phyloP scores from a whole-genome alignment of 345 rosid species.

The Eucalyptus fibrosa region DNA sequence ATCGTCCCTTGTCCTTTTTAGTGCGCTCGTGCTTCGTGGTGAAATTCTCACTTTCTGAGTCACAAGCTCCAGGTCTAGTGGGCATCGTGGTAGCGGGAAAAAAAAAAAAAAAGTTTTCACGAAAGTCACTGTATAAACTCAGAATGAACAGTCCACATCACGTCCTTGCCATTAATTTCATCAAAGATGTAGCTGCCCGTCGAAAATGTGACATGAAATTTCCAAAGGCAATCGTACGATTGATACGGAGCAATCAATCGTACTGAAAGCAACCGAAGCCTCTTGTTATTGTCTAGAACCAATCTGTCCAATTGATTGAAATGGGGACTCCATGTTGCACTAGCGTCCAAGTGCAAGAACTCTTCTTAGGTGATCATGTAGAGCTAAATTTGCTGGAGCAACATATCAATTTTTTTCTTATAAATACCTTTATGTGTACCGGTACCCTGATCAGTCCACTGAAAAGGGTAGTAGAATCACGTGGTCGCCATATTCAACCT shows the following conservation, averaged over 20 bases:
- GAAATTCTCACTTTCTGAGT: neutral
- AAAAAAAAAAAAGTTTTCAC: neutral
- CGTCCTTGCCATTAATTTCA: neutral
- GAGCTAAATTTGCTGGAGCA: neutral
- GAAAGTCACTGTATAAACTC: neutral
- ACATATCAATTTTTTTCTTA: neutral
- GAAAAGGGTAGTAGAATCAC: neutral
- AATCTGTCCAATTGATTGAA: neutral
- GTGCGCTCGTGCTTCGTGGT: neutral
- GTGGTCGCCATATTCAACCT: neutral
- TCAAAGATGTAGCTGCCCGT: neutral
- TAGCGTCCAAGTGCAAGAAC: neutral
- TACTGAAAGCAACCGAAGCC: neutral
- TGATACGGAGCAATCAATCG: neutral
- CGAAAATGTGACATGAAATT: neutral
- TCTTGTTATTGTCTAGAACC: neutral
- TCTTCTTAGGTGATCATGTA: neutral
- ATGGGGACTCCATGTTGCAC: neutral
- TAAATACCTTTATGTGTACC: neutral
- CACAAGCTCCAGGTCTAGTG: neutral
- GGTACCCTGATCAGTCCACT: neutral
- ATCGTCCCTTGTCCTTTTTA: neutral
- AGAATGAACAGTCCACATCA: neutral
- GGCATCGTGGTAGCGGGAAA: neutral
- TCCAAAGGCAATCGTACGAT: neutral